A percentile compares a stretch with the other conserved stretches of the same genome.
Conservation (phyloP, 164 flowering plant genomes). For the Kalanchoe fedtschenkoi region DNA sequence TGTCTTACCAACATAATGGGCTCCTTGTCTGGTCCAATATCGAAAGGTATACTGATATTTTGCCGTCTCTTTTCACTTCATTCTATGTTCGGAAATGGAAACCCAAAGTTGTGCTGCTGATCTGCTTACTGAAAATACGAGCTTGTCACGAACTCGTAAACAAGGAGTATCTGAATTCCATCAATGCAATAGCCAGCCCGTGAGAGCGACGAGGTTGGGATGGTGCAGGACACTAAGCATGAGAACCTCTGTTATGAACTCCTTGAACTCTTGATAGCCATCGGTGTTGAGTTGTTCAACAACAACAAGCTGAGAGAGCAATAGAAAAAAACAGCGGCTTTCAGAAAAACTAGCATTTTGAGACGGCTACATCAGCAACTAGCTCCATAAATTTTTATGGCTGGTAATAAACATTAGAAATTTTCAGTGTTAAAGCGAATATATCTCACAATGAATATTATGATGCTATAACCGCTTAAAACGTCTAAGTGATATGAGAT, state of each 20-base stretch:
- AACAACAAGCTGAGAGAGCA: constrained; percentile 39
- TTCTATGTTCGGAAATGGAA: constrained; percentile 22
- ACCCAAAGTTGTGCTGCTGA: neutral
- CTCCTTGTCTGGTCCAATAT: no score
- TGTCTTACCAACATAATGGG: constrained; percentile 49
- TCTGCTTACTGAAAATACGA: constrained; percentile 59
- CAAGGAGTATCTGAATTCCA: constrained; percentile 77
- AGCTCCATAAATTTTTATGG: no score
- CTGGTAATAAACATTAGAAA: no score
- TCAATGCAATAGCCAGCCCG: constrained; percentile 74
- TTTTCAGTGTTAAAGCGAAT: no score
- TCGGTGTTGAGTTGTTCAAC: constrained; percentile 50
- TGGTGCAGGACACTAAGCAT: constrained; percentile 82
- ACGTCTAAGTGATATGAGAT: no score
- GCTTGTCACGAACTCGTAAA: constrained; percentile 76
- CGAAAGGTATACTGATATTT: no score
- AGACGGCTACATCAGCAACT: neutral
- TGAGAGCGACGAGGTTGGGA: constrained; percentile 66
- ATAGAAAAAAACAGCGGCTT: neutral
- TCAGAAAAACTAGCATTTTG: neutral
- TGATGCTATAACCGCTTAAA: no score
- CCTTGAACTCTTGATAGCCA: constrained; percentile 67
- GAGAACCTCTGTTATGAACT: constrained; percentile 79
- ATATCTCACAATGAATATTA: no score
- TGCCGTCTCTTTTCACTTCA: no score